Base-by-base conservation (phyloP, 352 stramenopile genomes). In the Pythium diclinum region DNA sequence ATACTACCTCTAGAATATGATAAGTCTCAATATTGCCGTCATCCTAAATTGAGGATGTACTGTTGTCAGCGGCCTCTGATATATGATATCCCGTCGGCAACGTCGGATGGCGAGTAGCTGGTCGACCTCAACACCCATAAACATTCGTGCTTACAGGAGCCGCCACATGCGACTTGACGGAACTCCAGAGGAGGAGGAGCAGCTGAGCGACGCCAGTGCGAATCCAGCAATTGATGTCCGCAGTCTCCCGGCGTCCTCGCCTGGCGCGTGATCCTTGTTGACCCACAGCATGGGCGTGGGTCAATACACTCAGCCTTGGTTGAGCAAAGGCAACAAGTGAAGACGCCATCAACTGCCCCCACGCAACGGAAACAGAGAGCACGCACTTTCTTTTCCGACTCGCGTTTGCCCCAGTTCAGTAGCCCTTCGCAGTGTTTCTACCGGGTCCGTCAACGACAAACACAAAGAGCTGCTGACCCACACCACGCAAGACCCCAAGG, bases 121-220 rank as follows among this genome's bases (percentile, higher is more conserved):
- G 38, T 21, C 17, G 19, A 21, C 42, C 2, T 30, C n/a, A 51
- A 51, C 19, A 23, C 21, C 14, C 40, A n/a, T 51, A 51, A 51
- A 51, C 44, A 51, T 30, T 51, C 2, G 6, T 30, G 44, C 44
- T 51, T 47, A 30, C 44, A 28, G 44, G 6, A 16, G 19, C 17
- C 42, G 14, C 44, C 44, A 51, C 44, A 51, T 51, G 44, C 44
- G 44, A 51, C 44, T 51, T 23, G 44, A 23, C 44, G 21, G n/a
- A 21, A 51, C 17, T 28, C 9, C 17, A 30, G 44, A 19, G 10
- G 19, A 25, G 44, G 44, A 51, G 44, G 44, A 51, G 44, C 44
- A 51, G 44, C 44, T 51, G 44, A 51, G 17, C 40, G 44, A 30
- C n/a, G 44, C n/a, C 44, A 30, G 19, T 51, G 44, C 44, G 16